These are phyloP conservation scores for Waltiozyma sp. DNA, from an alignment of 1,139 yeast genomes.

Conservation along the genomic window DNA sequence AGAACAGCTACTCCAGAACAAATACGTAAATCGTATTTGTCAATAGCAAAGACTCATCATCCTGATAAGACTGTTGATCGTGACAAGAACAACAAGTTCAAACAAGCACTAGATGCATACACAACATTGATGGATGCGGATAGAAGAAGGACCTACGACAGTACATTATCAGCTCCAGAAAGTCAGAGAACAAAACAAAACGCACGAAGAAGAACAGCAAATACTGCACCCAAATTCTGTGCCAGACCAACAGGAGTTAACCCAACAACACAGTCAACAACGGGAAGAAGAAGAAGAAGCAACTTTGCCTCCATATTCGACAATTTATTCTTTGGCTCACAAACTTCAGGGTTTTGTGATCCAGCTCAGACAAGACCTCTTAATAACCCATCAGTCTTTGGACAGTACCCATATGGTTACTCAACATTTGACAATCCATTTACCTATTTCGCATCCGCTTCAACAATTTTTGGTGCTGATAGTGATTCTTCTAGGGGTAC, in stretches of 20 bases:
- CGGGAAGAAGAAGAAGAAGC: too few relatives aligned
- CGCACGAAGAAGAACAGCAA: too few relatives aligned
- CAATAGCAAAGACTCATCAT: slow-evolving; percentile 77
- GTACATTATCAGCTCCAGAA: neutral
- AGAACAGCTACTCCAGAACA: slow-evolving; percentile 54
- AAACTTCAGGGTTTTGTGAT: too few relatives aligned
- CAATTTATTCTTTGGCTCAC: too few relatives aligned
- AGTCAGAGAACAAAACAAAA: neutral
- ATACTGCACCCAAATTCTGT: too few relatives aligned
- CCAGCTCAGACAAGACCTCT: too few relatives aligned
- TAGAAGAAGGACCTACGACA: slow-evolving; percentile 38
- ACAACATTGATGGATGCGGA: slow-evolving; percentile 39
- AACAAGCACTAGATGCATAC: slow-evolving; percentile 43
- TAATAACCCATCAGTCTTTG: neutral
- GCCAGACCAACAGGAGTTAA: too few relatives aligned
- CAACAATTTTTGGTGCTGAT: neutral
- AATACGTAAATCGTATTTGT: slow-evolving; percentile 79
- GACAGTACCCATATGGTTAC: neutral
- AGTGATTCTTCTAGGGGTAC: too few relatives aligned
- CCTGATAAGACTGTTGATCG: slow-evolving; percentile 78
- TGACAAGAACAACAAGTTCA: slow-evolving; percentile 32
- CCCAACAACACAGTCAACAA: too few relatives aligned
- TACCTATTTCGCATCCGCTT: neutral
- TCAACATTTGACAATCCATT: neutral
- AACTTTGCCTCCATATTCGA: too few relatives aligned